Evolutionary conservation across 2,329 filamentous ascomycete genomes (phyloP).

Genomic region (Pseudogymnoascus sp.): DNA sequence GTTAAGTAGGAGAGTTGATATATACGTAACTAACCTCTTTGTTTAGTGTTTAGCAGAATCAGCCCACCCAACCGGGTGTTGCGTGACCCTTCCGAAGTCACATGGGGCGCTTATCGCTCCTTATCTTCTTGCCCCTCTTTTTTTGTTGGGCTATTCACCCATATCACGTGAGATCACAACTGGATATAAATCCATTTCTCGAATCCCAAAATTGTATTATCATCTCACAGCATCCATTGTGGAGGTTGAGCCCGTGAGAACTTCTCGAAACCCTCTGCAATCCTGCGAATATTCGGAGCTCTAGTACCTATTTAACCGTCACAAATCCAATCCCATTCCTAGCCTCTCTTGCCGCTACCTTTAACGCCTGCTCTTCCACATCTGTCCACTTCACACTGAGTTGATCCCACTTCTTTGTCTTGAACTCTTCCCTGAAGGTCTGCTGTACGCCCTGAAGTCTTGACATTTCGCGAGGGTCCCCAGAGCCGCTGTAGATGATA

Average conservation of each 20-base stretch:
- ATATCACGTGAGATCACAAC: neutral
- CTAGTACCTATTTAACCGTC: constrained; percentile 45
- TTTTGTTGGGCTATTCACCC: neutral
- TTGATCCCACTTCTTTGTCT: constrained; percentile 58
- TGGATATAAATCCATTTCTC: neutral
- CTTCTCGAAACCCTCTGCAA: too few species aligned
- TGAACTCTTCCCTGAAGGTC: constrained; percentile 56
- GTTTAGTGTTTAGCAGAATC: constrained; percentile 2
- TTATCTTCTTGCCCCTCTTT: neutral
- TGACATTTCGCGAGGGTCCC: constrained; percentile 59
- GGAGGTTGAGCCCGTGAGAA: neutral
- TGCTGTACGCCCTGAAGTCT: constrained; percentile 50
- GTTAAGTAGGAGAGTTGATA: constrained; percentile 5
- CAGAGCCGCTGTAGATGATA: constrained; percentile 56
- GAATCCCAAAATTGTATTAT: neutral
- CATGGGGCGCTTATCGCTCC: constrained; percentile 1
- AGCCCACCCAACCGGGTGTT: constrained; percentile 4
- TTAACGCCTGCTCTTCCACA: constrained; percentile 53
- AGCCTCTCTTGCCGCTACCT: constrained; percentile 46
- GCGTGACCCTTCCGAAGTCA: neutral
- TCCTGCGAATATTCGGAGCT: neutral
- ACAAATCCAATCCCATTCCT: constrained; percentile 57
- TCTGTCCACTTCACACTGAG: constrained; percentile 61
- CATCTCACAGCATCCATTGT: neutral
- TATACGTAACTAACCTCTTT: constrained; percentile 1